Evolutionary conservation across 2,329 filamentous ascomycete genomes (phyloP).

Genomic region (Rhynchosporium graminicola): DNA sequence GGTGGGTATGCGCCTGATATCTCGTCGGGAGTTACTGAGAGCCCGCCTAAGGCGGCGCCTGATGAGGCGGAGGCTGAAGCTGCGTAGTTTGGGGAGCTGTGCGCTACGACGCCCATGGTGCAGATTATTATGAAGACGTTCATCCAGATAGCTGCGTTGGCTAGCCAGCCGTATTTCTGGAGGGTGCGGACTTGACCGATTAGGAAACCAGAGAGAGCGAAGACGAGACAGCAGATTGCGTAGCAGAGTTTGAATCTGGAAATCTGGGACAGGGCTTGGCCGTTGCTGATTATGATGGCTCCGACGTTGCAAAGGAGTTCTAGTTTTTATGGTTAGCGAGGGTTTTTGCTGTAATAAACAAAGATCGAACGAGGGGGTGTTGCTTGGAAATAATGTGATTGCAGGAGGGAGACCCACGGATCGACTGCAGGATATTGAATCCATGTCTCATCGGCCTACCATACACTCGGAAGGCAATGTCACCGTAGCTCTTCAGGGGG

Average conservation of each 20-base stretch:
- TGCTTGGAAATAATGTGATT: no score
- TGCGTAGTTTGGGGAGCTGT: constrained; percentile 39
- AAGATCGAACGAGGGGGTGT: no score
- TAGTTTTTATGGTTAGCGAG: no score
- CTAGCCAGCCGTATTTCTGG: constrained; percentile 55
- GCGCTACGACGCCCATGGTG: constrained; percentile 52
- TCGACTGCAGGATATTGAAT: no score
- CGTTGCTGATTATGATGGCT: constrained; percentile 53
- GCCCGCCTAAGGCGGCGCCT: no score
- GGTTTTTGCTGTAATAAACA: no score
- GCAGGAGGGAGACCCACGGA: no score
- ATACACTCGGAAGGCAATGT: no score
- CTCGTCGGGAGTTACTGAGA: no score
- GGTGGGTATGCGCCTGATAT: no score
- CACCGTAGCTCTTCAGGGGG: no score
- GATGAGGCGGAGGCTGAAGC: background rate
- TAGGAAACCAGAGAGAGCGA: constrained; percentile 51
- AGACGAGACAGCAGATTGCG: constrained; percentile 52
- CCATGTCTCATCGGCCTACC: no score
- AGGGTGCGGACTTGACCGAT: constrained; percentile 58
- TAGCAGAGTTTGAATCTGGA: constrained; percentile 51
- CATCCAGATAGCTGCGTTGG: constrained; percentile 56
- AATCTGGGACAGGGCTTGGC: constrained; percentile 55
- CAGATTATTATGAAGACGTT: constrained; percentile 47
- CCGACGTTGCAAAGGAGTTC: constrained; percentile 41